Evolutionary conservation across 495 filamentous ascomycete genomes (phyloP), one percentile per base, ranked within the genome.

Genomic region (Tuber calosporum): DNA sequence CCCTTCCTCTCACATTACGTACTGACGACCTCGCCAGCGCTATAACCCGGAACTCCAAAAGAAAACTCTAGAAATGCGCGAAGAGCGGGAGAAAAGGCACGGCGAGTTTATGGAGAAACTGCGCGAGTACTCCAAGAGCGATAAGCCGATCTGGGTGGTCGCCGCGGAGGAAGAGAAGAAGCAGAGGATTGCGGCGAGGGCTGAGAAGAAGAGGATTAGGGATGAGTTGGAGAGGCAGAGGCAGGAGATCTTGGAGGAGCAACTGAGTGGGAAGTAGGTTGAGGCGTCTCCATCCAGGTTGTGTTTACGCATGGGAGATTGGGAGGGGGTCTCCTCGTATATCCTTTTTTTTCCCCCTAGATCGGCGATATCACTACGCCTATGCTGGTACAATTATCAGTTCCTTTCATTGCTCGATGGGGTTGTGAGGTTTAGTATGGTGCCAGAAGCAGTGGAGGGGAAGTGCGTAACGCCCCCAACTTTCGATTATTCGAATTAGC

Each of bases 31-130:
- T 30, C 42, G 20, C 36, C 80, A 93, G 86, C 89, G 86, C 82
- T 98, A 97, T 85, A 98, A 94, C 82, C 93, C 94, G 1, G 95
- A 98, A 20, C 87, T 98, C 5, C 92, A 94, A 82, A 91, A 91
- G 82, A 87, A 90, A 77, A 92, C 91, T 70, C 83, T 93, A 1
- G 92, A 93, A 80, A 86, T 90, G 70, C 87, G 94, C 40, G 85
- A 89, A 67, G 87, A 89, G 76, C 87, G 86, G 71, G 88, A 93
- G 76, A 86, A 96, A 84, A 93, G 97, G 36, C 94, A 96, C 81
- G 90, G 96, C 78, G 88, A 94, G 72, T 97, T 96, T 79, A 89
- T 98, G 42, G 85, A 74, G 38, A 89, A 88, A 77, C 83, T 99
- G 81, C 96, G 94, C 86, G 87, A 94, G 77, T 92, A 94, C 85